Percentiles rank a stretch among this genome's conserved stretches.
These are phyloP conservation scores for Tetragonia tetragonoides DNA, from an alignment of 148 eudicot genomes.

Conservation along the genomic window DNA sequence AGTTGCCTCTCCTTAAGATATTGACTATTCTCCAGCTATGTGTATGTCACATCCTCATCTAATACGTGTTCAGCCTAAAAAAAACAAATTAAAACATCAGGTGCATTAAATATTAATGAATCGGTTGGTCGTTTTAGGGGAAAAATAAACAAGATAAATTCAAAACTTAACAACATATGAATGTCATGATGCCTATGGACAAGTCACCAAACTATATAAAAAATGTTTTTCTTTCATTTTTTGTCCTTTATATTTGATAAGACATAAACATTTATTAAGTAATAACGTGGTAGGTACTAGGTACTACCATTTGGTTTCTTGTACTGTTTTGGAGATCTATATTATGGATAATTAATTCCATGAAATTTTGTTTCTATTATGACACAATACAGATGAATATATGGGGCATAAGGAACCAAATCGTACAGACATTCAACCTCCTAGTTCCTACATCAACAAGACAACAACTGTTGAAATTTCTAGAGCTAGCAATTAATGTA, in stretches of 20 bases:
- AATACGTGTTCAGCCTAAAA: not conserved
- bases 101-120: too few relatives aligned
- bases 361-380: slow-evolving; percentile 16
- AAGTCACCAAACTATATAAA: not conserved
- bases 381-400: slow-evolving; percentile 13
- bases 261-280: not conserved
- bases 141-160: too few relatives aligned
- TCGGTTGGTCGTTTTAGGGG: too few relatives aligned
- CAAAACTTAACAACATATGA: slow-evolving; percentile 5
- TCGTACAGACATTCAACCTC: not conserved
- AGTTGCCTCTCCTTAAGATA: not conserved
- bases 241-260: not conserved
- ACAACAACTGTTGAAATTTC: slow-evolving; percentile 16
- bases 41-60: not conserved
- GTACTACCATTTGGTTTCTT: not conserved
- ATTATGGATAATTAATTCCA: not conserved
- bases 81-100: too few relatives aligned
- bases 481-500: slow-evolving; percentile 1
- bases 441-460: not conserved
- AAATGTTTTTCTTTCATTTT: not conserved
- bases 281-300: not conserved
- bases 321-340: not conserved
- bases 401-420: slow-evolving; percentile 8
- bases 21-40: slow-evolving; percentile 3
- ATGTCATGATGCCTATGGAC: slow-evolving; percentile 14